These are phyloP conservation scores for Novymonas esmeraldas DNA, from an alignment of 208 protist genomes.

Conservation along the genomic window DNA sequence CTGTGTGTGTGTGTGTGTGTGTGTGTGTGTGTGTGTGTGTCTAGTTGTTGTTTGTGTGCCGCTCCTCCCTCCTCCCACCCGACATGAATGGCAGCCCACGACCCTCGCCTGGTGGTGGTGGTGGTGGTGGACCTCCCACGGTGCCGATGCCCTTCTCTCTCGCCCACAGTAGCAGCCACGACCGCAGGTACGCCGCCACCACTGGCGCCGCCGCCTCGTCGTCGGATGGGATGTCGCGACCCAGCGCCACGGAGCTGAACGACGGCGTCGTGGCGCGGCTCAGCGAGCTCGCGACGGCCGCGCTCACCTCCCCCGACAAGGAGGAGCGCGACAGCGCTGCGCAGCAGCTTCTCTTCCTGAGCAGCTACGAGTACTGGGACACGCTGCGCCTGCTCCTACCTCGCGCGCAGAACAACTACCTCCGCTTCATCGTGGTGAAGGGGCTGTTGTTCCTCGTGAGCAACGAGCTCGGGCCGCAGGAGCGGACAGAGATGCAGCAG, in stretches of 20 bases:
- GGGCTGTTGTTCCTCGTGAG: slow-evolving; percentile 84
- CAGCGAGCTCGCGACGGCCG: slow-evolving; percentile 36
- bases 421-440: slow-evolving; percentile 85
- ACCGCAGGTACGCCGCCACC: background rate
- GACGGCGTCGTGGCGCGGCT: slow-evolving; percentile 34
- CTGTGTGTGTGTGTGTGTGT: background rate
- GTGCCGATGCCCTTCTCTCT: slow-evolving; percentile 14
- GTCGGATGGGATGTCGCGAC: background rate
- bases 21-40: background rate
- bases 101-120: slow-evolving; percentile 2
- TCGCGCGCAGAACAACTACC: slow-evolving; percentile 55
- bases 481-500: slow-evolving; percentile 67
- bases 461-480: slow-evolving; percentile 85
- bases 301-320: slow-evolving; percentile 68
- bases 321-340: slow-evolving; percentile 54
- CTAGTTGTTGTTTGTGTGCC: background rate
- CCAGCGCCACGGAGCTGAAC: slow-evolving; percentile 11
- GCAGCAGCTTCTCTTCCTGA: slow-evolving; percentile 74
- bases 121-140: background rate
- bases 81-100: slow-evolving; percentile 9
- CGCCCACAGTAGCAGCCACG: slow-evolving; percentile 1
- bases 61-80: background rate
- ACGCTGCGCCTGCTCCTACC: slow-evolving; percentile 60
- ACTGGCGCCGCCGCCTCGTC: background rate
- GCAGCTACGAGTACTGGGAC: slow-evolving; percentile 85